Base-by-base conservation (phyloP, 2,329 filamentous ascomycete species). In the Xylaria sp. region DNA sequence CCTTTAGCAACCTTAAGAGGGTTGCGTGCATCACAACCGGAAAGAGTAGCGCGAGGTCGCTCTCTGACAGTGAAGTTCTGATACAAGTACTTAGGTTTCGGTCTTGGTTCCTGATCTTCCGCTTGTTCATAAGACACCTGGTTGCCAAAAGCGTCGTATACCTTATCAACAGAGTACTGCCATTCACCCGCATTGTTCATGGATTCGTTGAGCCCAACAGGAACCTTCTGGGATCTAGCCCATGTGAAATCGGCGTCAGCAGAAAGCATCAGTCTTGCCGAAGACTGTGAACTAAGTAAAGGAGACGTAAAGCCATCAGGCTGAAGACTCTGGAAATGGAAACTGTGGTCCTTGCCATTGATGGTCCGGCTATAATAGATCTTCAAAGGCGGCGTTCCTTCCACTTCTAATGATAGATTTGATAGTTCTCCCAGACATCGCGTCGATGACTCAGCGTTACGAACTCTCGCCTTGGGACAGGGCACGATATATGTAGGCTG, bases 321-420 rank as follows among this genome's bases (percentile, higher is more conserved):
- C 70, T 97, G 93, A 44, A 99, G 87, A 71, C 92, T 97, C 76
- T 98, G 93, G 69, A 96, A 94, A 65, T 94, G 92, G 68, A 93
- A 92, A 62, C 91, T 91, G 69, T 89, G 88, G 66, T 96, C 88
- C 66, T 91, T 89, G 63, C 88, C 87, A 69, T 98, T 97, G 68
- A 97, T 88, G 6, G 88, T 89, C 55, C 93, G 90, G 70, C 92
- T 95, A 77, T 99, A 99, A 69, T 92, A 91, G 69, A 99, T 91
- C 74, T 93, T 93, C 66, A 99, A 81, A 3, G 95, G 95, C 2
- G 96, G 92, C 0, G 93, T 96, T 17, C 95, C 95, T 67, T 90
- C 84, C 3, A 97, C 92, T 70, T 94, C 88, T 53, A 99, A 81
- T 17, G 88, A 85, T 46, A 98, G 80, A 71, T 97, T 87, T 1